phyloP scores from a whole-genome alignment of 1,284 basidiomycete genomes.

The Cryptococcus sp. region DNA sequence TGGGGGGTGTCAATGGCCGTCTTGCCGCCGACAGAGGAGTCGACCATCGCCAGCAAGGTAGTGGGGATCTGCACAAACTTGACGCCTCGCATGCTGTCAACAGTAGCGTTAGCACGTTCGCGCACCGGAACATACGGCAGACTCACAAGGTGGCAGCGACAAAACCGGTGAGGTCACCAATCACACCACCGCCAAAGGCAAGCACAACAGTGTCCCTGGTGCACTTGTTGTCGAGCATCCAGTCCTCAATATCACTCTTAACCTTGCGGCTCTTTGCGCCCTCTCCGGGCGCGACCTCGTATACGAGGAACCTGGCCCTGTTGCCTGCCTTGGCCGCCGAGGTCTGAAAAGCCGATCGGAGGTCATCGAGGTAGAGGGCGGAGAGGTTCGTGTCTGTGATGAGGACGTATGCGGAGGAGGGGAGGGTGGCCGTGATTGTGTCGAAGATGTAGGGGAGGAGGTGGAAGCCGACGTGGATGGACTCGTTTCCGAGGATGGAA shows the following conservation, averaged over 20 bases:
- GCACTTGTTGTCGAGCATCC: constrained; percentile 79
- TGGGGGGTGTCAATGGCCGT: constrained; percentile 96
- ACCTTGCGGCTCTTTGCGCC: constrained; percentile 85
- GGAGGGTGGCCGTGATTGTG: constrained; percentile 70
- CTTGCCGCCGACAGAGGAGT: constrained; percentile 95
- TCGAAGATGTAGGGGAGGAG: constrained; percentile 78
- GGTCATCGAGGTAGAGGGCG: constrained; percentile 65
- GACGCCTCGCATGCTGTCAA: constrained; percentile 73
- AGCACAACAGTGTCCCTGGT: constrained; percentile 91
- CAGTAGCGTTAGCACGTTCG: neutral
- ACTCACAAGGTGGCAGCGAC: constrained; percentile 96
- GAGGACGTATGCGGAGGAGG: constrained; percentile 86
- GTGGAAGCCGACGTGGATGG: constrained; percentile 90
- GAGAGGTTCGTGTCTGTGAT: constrained; percentile 91
- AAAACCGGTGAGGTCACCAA: constrained; percentile 93
- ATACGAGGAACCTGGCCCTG: constrained; percentile 67
- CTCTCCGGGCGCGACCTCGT: constrained; percentile 86
- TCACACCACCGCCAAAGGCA: constrained; percentile 93
- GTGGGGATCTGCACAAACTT: constrained; percentile 96
- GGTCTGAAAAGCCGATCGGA: constrained; percentile 65
- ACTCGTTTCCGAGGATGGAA: constrained; percentile 78
- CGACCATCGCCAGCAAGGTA: constrained; percentile 96
- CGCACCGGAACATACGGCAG: neutral
- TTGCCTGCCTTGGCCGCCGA: constrained; percentile 47
- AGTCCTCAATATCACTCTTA: constrained; percentile 94